A percentile compares a stretch with the other conserved stretches of the same genome.
These are phyloP conservation scores for Pichia insulana DNA, from an alignment of 805 yeast genomes.

Conservation along the genomic window DNA sequence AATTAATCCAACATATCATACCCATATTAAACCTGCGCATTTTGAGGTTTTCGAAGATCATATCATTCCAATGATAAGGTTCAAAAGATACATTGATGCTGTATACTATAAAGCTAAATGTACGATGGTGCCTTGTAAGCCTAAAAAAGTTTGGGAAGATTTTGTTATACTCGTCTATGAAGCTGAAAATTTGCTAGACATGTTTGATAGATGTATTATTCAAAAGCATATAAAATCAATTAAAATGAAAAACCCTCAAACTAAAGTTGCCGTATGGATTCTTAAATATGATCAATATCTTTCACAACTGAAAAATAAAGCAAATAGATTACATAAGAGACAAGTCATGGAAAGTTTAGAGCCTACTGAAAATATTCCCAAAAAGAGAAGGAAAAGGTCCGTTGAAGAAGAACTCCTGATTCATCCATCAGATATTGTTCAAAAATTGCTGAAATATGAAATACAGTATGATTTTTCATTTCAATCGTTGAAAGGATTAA, in stretches of 20 bases:
- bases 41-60: slow-evolving; percentile 14
- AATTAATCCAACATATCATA: not conserved
- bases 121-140: slow-evolving; percentile 44
- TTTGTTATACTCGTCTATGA: slow-evolving; percentile 36
- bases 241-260: slow-evolving; percentile 17
- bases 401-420: slow-evolving; percentile 4
- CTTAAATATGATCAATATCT: slow-evolving; percentile 42
- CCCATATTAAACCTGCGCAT: not conserved
- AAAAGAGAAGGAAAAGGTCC: slow-evolving; percentile 7
- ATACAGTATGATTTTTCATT: slow-evolving; percentile 39
- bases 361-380: slow-evolving; percentile 1
- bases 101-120: slow-evolving; percentile 41
- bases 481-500: slow-evolving; percentile 38
- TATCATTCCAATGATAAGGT: slow-evolving; percentile 38
- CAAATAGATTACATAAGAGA: slow-evolving; percentile 37
- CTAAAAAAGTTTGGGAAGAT: slow-evolving; percentile 35
- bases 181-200: slow-evolving; percentile 36
- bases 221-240: slow-evolving; percentile 18
- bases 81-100: slow-evolving; percentile 43
- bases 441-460: slow-evolving; percentile 36
- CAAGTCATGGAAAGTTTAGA: slow-evolving; percentile 15
- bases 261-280: slow-evolving; percentile 35
- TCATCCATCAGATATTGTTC: slow-evolving; percentile 30
- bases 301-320: slow-evolving; percentile 34
- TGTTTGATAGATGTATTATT: slow-evolving; percentile 23